Base-by-base conservation (phyloP, 2,329 filamentous ascomycete species). In the Chalara sp. region DNA sequence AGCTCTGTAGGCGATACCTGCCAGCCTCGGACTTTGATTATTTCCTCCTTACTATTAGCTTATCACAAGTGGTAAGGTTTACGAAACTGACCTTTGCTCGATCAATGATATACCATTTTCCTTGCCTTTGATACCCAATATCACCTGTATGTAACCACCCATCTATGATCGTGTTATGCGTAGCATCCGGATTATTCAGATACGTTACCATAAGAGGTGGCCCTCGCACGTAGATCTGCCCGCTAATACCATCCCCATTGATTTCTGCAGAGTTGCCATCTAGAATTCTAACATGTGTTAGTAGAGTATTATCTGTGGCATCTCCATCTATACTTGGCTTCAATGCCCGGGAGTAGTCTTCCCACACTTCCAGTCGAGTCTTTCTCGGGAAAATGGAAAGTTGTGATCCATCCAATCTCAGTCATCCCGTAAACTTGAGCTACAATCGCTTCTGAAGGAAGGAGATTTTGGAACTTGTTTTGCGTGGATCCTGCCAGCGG, bases 31-130 rank as follows among this genome's bases (percentile, higher is more conserved):
- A 72, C 69, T 61, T 74, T 73, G 56, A 74, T 73, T 31, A 73
- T 63, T 57, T 79, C 84, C 73, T 90, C 21, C 21, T 2, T 21
- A 21, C 21, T 21, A 21, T 21, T 21, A 21, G 21, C 21, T 21
- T 21, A 21, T 21, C 21, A 21, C 21, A 21, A 21, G 21, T 21
- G 21, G 21, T 21, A 21, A 21, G 21, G 21, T 21, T 21, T 21
- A 21, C 21, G 21, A 21, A 21, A 21, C 21, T 21, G 21, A 21
- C 21, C 21, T 21, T 89, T 65, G 82, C 81, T 33, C 86, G 76
- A 62, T 89, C 86, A 10, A 87, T 82, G 49, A 89, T 84, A 60
- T 78, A 78, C 87, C 75, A 56, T 74, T 72, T 35, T 10, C 53
- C 39, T 5, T 65, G 65, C 12, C 60, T 53, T 31, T 75, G 66